Base-by-base conservation (phyloP, 176 grass and related monocot genomes). In the Carex pumila region DNA sequence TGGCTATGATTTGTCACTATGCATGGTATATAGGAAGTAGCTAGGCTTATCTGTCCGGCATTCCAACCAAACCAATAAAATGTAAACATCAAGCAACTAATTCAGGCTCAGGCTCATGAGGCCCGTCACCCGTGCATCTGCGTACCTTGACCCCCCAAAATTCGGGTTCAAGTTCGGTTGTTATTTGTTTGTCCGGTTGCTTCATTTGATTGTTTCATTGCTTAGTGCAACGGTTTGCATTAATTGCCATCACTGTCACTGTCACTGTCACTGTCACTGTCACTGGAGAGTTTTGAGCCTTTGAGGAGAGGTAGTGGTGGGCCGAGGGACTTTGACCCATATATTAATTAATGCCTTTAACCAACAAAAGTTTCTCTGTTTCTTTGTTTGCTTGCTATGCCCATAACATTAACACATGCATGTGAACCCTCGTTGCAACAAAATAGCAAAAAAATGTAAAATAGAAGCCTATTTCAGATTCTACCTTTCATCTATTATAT, bases 261-360 rank as follows among this genome's bases (percentile, higher is more conserved):
- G 25, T 25, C 25, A 25, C 25, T 25, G 25, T 25, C 25, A 25
- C 25, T 25, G 25, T 25, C 25, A 25, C 25, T 25, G 25, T 25
- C 25, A 25, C 25, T 25, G 25, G 25, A 25, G 25, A 25, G 25
- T 25, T 25, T 45, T 41, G 37, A 45, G 37, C 9, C 4, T 41
- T 45, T 41, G 37, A 45, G 37, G 39, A 4, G 37, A 45, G 37
- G 39, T 12, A 8, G 17, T 45, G 17, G 68, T 71, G 37, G 73
- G 73, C 25, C 73, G 34, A 78, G 14, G 21, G 7, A 78, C 52
- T 78, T 78, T 78, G 73, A 78, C 73, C 50, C 52, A 78, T 57
- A n/a, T n/a, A n/a, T n/a, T n/a, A n/a, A n/a, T n/a, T 50, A 47
- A 78, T 57, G 29, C 73, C 50, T 32, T 78, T 56, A 78, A 22